A percentile compares a stretch with the other conserved stretches of the same genome.
phyloP scores from a whole-genome alignment of 345 rosid genomes.

The Punica granatum region DNA sequence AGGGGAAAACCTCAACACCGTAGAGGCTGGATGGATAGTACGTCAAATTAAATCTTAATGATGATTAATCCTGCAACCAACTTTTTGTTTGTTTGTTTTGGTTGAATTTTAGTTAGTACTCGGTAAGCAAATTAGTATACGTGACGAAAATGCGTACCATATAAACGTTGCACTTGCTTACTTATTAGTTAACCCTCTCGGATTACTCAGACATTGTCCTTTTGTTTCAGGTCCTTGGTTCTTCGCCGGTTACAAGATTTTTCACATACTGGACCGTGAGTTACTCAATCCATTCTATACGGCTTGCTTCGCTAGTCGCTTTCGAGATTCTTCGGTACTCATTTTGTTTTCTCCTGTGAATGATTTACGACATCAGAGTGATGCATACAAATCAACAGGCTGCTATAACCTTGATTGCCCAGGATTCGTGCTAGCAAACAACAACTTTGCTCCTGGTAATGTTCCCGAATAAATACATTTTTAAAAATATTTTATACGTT shows the following conservation, averaged over 20 bases:
- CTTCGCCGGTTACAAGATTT: not conserved
- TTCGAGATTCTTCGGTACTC: too few relatives aligned
- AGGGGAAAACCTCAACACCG: not conserved
- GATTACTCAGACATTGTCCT: too few relatives aligned
- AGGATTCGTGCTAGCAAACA: not conserved
- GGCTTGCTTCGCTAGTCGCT: too few relatives aligned
- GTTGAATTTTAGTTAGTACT: too few relatives aligned
- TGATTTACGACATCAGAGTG: not conserved
- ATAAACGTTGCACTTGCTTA: too few relatives aligned
- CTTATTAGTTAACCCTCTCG: too few relatives aligned
- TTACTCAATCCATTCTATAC: too few relatives aligned
- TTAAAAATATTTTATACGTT: not conserved
- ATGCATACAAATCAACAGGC: not conserved
- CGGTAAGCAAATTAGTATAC: too few relatives aligned
- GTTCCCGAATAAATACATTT: too few relatives aligned
- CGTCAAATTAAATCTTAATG: not conserved
- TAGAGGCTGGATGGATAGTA: constrained; percentile 1
- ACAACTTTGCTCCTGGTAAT: not conserved
- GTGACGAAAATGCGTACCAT: too few relatives aligned
- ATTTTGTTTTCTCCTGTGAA: not conserved
- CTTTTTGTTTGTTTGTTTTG: too few relatives aligned
- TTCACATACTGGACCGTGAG: constrained; percentile 5
- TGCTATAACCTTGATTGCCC: constrained; percentile 1
- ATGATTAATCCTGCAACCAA: not conserved
- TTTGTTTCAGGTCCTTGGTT: not conserved